Base-by-base conservation (phyloP, 1,284 basidiomycete species). In the Irpex sp. region DNA sequence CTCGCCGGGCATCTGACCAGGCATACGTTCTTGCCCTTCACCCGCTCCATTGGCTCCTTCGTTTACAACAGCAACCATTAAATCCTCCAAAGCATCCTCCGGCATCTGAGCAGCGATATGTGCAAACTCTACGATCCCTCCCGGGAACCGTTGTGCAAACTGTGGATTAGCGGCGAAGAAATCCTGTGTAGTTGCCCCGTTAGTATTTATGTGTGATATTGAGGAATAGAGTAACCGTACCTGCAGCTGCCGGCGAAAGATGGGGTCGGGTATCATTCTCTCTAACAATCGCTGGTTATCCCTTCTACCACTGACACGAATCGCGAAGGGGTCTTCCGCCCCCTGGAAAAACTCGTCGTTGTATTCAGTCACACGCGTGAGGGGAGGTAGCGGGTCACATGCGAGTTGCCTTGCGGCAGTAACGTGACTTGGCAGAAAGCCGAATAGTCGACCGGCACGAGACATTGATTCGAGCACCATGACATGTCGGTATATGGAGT, bases 321-420 rank as follows among this genome's bases (percentile, higher is more conserved):
- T 64, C 12, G 74, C 69, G 63, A 81, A 78, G 19, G 80, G 69
- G 62, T 88, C 84, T 60, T 86, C 84, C 5, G 82, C 75, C 1
- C 83, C 84, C 5, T 71, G 73, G 76, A 96, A 94, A 76, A 93
- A 96, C 21, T 73, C 74, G 1, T 80, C 75, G 63, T 93, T 80
- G 73, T 96, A 96, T 35, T 68, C 69, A 23, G 78, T 88, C 5
- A 84, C 70, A 2, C 80, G 75, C 2, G 81, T 80, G 2, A 73
- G 75, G 0, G 93, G 92, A 0, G 92, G 91, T 1, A 95, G 75
- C 0, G 93, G 93, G 69, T 96, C 93, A 66, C 88, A 95, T 3
- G 88, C 84, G 58, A 93, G 76, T 16, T 83, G 78, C 64, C 84
- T 82, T 14, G 74, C 73, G 18, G 77, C 71, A n/a, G 81, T 71